Conservation (phyloP, 2,329 filamentous ascomycete genomes). For the Alternaria metachromatica region DNA sequence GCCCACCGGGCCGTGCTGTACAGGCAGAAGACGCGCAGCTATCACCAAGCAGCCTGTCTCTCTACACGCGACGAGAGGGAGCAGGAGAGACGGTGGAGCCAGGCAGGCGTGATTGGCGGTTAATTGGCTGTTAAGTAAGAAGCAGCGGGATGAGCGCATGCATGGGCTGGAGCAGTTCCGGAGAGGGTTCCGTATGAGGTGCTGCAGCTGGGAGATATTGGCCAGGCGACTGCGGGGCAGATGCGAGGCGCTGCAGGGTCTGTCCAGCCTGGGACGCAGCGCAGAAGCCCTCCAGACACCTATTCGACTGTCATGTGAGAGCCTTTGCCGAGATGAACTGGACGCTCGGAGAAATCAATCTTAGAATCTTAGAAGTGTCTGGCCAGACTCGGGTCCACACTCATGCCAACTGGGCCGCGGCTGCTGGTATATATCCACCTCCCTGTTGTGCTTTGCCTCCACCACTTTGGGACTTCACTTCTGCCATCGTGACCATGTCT, state of each 20-base stretch:
- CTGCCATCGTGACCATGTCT: conserved; percentile 17
- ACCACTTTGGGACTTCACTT: neutral
- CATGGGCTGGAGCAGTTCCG: conserved; percentile 15
- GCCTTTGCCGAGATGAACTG: conserved; percentile 7
- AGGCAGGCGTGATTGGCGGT: conserved; percentile 30
- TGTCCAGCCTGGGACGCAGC: conserved; percentile 13
- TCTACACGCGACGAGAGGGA: conserved; percentile 9
- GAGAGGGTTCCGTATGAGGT: conserved; percentile 20
- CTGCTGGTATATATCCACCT: neutral
- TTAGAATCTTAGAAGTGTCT: conserved; percentile 1
- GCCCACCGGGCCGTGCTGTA: conserved; percentile 35
- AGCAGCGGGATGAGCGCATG: conserved; percentile 25
- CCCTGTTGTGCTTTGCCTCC: conserved; percentile 1
- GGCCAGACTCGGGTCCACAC: neutral
- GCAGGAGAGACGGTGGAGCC: neutral
- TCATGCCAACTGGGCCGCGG: neutral
- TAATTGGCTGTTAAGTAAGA: conserved; percentile 21
- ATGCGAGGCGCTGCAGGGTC: conserved; percentile 30
- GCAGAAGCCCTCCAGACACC: conserved; percentile 8
- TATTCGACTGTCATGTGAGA: conserved; percentile 13
- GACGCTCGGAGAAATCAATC: conserved; percentile 8
- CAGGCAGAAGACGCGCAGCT: conserved; percentile 17
- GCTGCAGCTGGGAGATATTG: neutral
- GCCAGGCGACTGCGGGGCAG: conserved; percentile 24
- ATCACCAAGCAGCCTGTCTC: conserved; percentile 10